Evolutionary conservation across 306 rosid genomes (phyloP).

Genomic region (Hippophae gyantsensis): DNA sequence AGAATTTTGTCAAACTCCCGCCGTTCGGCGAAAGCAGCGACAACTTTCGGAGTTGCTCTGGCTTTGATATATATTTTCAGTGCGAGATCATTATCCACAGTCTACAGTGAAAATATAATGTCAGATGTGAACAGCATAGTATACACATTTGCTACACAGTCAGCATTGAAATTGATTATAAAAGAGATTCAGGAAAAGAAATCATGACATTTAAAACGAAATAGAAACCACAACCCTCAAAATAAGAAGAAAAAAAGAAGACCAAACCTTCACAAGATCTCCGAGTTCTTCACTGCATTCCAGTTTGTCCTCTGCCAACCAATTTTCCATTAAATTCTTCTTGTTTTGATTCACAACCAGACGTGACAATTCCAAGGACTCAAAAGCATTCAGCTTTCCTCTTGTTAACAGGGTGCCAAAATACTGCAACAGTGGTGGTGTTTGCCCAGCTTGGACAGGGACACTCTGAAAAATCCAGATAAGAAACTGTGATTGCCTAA

Average conservation of each 20-base stretch:
- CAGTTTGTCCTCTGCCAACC: conserved; percentile 99
- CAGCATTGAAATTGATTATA: no score
- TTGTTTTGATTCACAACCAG: conserved; percentile 97
- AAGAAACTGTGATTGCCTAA: background rate
- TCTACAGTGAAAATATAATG: conserved; percentile 33
- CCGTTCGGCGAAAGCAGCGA: conserved; percentile 97
- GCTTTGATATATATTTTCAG: conserved; percentile 95
- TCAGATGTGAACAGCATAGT: background rate
- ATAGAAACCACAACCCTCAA: no score
- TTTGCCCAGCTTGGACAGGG: conserved; percentile 99
- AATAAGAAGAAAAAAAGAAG: conserved; percentile 18
- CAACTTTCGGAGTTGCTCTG: conserved; percentile 97
- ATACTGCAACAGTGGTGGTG: conserved; percentile 95
- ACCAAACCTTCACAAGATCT: conserved; percentile 93
- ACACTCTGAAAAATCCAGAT: conserved; percentile 60
- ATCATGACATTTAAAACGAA: no score
- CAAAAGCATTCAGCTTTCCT: conserved; percentile 94
- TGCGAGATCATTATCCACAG: conserved; percentile 94
- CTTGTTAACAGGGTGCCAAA: conserved; percentile 90
- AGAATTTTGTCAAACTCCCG: conserved; percentile 98
- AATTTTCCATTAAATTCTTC: conserved; percentile 92
- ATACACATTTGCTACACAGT: no score
- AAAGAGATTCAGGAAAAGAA: no score
- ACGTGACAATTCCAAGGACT: conserved; percentile 89
- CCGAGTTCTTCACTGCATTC: conserved; percentile 99